A percentile compares a stretch with the other conserved stretches of the same genome.
phyloP scores from a whole-genome alignment of 805 yeast genomes.

The Ogataea salicorniae region DNA sequence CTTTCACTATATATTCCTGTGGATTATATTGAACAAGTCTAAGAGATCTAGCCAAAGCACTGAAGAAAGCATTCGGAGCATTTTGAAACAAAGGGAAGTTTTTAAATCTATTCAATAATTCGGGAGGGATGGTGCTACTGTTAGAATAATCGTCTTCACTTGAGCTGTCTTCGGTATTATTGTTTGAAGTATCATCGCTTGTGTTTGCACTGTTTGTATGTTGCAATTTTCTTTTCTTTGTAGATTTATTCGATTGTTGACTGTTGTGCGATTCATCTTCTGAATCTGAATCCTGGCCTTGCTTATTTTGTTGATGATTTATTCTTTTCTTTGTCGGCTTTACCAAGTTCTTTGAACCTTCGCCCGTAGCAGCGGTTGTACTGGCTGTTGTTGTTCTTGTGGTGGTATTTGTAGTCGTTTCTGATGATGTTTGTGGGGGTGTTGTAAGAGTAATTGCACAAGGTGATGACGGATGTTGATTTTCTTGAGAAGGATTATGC shows the following conservation, averaged over 20 bases:
- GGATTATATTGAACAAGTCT: constrained; percentile 59
- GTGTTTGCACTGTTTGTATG: not conserved
- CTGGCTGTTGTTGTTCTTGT: not conserved
- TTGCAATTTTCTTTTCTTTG: not conserved
- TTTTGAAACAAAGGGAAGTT: constrained; percentile 60
- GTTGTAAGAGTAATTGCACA: not conserved
- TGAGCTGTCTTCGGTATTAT: constrained; percentile 20
- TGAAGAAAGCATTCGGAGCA: constrained; percentile 63
- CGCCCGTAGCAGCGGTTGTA: not conserved
- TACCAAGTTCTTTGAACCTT: not conserved
- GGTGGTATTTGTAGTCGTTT: not conserved
- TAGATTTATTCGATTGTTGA: not conserved
- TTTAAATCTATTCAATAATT: constrained; percentile 46
- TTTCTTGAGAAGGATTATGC: not conserved
- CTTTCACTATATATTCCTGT: constrained; percentile 62
- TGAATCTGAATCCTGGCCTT: not conserved
- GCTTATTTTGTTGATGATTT: not conserved
- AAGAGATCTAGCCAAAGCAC: constrained; percentile 52
- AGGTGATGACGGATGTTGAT: not conserved
- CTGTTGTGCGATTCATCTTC: not conserved
- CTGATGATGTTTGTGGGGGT: not conserved
- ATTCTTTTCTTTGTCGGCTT: not conserved
- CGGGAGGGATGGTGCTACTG: constrained; percentile 41
- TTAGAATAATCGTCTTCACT: constrained; percentile 19
- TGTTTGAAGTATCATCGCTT: not conserved